phyloP scores from a whole-genome alignment of 164 flowering plant species.

The Nymphaea thermarum region DNA sequence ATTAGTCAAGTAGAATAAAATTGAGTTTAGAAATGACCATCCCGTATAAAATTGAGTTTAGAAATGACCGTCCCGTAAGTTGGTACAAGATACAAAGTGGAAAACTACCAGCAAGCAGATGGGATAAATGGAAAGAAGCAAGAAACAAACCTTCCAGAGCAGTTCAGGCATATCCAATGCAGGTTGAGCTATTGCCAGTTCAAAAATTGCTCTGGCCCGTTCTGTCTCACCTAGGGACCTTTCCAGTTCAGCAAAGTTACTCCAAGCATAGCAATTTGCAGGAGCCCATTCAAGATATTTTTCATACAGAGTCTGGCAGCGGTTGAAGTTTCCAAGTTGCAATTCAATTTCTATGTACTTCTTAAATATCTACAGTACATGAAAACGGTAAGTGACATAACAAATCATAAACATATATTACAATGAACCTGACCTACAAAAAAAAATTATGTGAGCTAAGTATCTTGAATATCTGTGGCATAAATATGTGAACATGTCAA shows the following conservation, averaged over 20 bases:
- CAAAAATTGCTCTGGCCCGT: conserved; percentile 76
- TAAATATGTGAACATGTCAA: no score
- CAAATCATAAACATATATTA: background rate
- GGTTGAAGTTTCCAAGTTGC: conserved; percentile 74
- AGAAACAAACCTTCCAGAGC: conserved; percentile 70
- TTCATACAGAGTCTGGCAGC: conserved; percentile 77
- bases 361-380: conserved; percentile 61
- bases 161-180: conserved; percentile 93
- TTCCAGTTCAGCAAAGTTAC: conserved; percentile 85
- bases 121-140: background rate
- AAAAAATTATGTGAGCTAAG: background rate
- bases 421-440: background rate
- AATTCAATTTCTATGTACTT: conserved; percentile 92
- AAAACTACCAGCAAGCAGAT: no score
- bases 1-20: no score
- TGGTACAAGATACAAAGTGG: no score
- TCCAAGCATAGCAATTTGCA: conserved; percentile 96
- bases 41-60: no score
- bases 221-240: conserved; percentile 66
- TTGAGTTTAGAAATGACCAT: no score
- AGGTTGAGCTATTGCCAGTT: conserved; percentile 88
- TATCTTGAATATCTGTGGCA: no score
- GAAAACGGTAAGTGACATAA: conserved; percentile 1
- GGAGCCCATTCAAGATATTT: conserved; percentile 93
- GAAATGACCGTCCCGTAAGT: no score